Base-by-base conservation (phyloP, 768 basidiomycete species). In the Leccinum uliginosum region DNA sequence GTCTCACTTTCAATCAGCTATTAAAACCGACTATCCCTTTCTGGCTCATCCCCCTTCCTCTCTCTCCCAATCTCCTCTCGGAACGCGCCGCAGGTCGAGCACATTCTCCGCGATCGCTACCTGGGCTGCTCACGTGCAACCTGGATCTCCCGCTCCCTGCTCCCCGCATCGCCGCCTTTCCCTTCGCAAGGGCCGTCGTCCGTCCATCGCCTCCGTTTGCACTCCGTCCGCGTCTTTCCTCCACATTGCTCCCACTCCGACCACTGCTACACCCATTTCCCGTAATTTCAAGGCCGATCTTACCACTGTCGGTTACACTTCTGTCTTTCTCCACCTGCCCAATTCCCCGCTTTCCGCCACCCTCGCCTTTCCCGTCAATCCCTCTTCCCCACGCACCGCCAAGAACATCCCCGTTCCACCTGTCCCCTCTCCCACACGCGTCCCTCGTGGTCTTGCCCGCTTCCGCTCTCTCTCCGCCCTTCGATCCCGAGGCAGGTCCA, bases 71-170 rank as follows among this genome's bases (percentile, higher is more conserved):
- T 62, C 17, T 43, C 50, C 9, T 1, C 2, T 34, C 21, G 9
- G n/a, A 35, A 30, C 24, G 62, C 61, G 54, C 12, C 70, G 67
- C 50, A 75, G 75, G 60, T 78, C 81, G 21, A 76, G 73, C 52
- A 78, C 81, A 2, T 76, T 76, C 60, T 72, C 79, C 2, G 65
- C 76, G 38, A 86, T 89, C 47, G 65, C 79, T 15, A 61, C 80
- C 38, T 91, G 88, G 88, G 85, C 82, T 5, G 72, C 81, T 19
- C 76, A 73, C 59, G 85, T 90, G 54, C 82, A 85, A 55, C 88
- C 87, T 5, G 87, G 87, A 6, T 84, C 87, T 15, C 87, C 87
- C 3, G 75, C 71, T 34, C 76, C 79, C 2, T 63, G 65, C 29
- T 78, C 77, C 6, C 75, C 79, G 3, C 62, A 63, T 54, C 74